Conservation (phyloP, 2,329 filamentous ascomycete genomes). For the Dactylellina leptospora region DNA sequence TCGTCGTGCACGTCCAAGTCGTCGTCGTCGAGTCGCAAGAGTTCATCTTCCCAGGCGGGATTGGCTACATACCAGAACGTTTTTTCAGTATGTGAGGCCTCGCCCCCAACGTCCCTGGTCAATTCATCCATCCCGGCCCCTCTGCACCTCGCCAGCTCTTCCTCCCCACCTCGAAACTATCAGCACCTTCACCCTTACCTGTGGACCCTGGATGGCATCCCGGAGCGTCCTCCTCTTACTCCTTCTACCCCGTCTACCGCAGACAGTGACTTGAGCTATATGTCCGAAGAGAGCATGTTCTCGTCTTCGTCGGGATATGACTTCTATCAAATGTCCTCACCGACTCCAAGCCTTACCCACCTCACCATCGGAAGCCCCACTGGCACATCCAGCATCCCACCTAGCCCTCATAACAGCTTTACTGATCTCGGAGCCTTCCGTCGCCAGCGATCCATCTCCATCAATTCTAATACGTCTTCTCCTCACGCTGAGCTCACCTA, state of each 20-base stretch:
- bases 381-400: constrained; percentile 46
- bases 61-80: constrained; percentile 54
- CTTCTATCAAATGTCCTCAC: constrained; percentile 64
- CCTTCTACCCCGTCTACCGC: constrained; percentile 48
- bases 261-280: constrained; percentile 50
- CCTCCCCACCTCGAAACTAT: constrained; percentile 49
- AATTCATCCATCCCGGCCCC: constrained; percentile 51
- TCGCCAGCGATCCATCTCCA: constrained; percentile 51
- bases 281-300: constrained; percentile 62
- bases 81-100: constrained; percentile 53
- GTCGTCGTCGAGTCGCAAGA: constrained; percentile 35
- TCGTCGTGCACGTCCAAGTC: constrained; percentile 50
- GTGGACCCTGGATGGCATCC: constrained; percentile 56
- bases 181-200: constrained; percentile 51
- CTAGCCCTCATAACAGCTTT: constrained; percentile 52
- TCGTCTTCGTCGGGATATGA: constrained; percentile 76
- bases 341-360: constrained; percentile 59
- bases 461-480: constrained; percentile 45
- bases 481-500: constrained; percentile 47
- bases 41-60: constrained; percentile 50
- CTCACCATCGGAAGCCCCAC: constrained; percentile 50
- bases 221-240: constrained; percentile 55
- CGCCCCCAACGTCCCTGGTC: constrained; percentile 51
- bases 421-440: constrained; percentile 52
- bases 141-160: constrained; percentile 52